Evolutionary conservation across 495 filamentous ascomycete species (phyloP), one percentile per base, ranked within the genome.

Genomic region (Penicillium ochrochloron): DNA sequence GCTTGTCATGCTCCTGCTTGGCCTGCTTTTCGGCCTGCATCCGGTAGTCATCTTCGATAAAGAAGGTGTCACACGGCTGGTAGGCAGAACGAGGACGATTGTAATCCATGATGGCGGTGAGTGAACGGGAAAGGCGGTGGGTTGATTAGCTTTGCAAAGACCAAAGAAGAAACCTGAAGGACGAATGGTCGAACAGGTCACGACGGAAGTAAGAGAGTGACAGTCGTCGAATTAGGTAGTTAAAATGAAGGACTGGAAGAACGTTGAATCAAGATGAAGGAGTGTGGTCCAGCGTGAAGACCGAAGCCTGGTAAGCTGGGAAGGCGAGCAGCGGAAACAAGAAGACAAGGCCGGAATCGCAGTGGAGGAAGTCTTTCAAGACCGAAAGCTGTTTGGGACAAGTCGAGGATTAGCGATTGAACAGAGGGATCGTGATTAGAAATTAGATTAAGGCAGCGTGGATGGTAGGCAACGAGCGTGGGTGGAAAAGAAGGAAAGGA

Each of bases 31-130:
- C 70, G 27, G 76, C 78, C 39, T 76, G 72, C 62, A 75, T 34
- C 21, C 67, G 73, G 48, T 82, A 83, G 66, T 88, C 87, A 64
- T 94, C 89, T 76, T 98, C 95, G 65, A 96, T 89, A 75, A 99
- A 97, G 80, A 89, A 97, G 70, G 85, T 90, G 58, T 91, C 88
- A 71, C 90, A 92, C 42, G 78, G 83, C 72, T 84, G 84, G 72
- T 75, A 82, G 75, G 74, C 78, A 72, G 87, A 83, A 50, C 72
- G 69, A 57, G 79, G 78, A 67, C 76, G 78, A 60, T 86, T 79
- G 80, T 86, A 91, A 65, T 90, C 91, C 94, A 97, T 97, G 51
- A 73, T 74, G 89, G 50, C 27, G 39, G 31, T n/a, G 35, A 12
- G 46, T 42, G 44, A 37, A 25, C 25, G 23, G 64, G 65, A 37